Percentiles rank a stretch among this genome's conserved stretches.
These are phyloP conservation scores for Thermomucor indicae-seudaticae DNA, from an alignment of 371 early-diverging fungal species.

Conservation along the genomic window DNA sequence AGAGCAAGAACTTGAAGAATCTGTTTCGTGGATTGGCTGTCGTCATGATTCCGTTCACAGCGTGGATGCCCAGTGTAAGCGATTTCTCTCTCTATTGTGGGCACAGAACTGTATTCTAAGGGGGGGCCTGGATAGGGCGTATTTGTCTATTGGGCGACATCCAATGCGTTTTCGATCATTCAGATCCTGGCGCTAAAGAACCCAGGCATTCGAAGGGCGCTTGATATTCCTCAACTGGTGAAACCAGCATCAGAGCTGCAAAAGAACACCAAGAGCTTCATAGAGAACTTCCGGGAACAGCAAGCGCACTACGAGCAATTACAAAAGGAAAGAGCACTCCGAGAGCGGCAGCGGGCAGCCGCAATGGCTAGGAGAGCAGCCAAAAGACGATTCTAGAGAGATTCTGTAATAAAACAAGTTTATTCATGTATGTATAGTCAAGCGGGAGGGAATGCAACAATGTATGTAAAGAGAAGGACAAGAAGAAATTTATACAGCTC, in stretches of 20 bases:
- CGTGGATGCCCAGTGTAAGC: constrained; percentile 74
- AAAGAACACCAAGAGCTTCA: constrained; percentile 39
- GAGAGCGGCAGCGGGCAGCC: constrained; percentile 49
- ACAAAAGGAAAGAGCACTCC: constrained; percentile 42
- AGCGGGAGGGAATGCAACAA: neutral
- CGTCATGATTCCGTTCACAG: constrained; percentile 64
- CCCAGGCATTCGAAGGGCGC: constrained; percentile 51
- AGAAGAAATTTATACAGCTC: too few relatives aligned
- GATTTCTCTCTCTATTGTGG: neutral
- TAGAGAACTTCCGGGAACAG: constrained; percentile 47
- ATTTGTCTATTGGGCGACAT: constrained; percentile 85
- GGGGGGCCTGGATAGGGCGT: constrained; percentile 49
- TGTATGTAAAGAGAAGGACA: neutral
- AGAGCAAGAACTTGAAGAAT: constrained; percentile 58
- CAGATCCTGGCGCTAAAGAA: constrained; percentile 66
- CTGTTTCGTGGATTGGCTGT: constrained; percentile 65
- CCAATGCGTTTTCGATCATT: constrained; percentile 66
- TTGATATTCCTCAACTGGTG: constrained; percentile 54
- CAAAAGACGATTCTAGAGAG: constrained; percentile 42
- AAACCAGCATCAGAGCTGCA: constrained; percentile 45
- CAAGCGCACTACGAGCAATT: constrained; percentile 28
- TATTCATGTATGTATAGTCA: neutral
- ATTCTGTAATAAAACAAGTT: too few relatives aligned
- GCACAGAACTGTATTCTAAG: neutral
- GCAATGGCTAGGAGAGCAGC: constrained; percentile 44